Base-by-base conservation (phyloP, 2,329 filamentous ascomycete species). In the Aspergillus ochraceoroseus region DNA sequence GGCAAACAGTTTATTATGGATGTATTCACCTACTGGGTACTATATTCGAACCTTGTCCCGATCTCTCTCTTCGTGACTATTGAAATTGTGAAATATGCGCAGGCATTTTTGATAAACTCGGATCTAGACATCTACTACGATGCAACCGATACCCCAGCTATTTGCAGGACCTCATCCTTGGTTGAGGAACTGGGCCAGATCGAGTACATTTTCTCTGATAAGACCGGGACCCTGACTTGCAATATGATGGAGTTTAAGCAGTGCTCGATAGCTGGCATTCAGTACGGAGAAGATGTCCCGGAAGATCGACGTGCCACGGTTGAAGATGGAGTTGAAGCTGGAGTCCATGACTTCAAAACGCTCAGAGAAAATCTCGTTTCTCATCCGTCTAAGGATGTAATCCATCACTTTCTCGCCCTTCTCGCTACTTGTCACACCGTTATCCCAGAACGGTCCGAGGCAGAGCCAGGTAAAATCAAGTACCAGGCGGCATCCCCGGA, bases 171-270 rank as follows among this genome's bases (percentile, higher is more conserved):
- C 0, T 96, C 90, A 2, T 95, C 89, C 52, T 72, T 98, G 60
- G 92, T 98, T 7, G 92, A 98, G 68, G 94, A 98, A 60, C 70
- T 98, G 30, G 92, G 92, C 40, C 95, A 96, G 76, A 94, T 98
- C 30, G 92, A 96, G 59, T 98, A 94, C 58, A 92, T 98, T 49
- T 98, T 98, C 64, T 95, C 88, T 0, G 90, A 96, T 72, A 96
- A 96, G 72, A 96, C 90, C 1, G 90, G 90, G 29, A 96, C 90
- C 3, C 71, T 96, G 57, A 96, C 90, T n/a, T 94, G 89, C 68
- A 96, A 96, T 61, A 82, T 87, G 75, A 96, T 98, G 92, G 90
- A 96, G 64, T 98, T 96, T 65, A 88, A 88, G 61, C 88, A 96
- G 65, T 94, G 86, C 57, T 85, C 85, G 0, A 96, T 98, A 58